Evolutionary conservation across 352 stramenopile genomes (phyloP).

Genomic region (Halophytophthora batemanensis): DNA sequence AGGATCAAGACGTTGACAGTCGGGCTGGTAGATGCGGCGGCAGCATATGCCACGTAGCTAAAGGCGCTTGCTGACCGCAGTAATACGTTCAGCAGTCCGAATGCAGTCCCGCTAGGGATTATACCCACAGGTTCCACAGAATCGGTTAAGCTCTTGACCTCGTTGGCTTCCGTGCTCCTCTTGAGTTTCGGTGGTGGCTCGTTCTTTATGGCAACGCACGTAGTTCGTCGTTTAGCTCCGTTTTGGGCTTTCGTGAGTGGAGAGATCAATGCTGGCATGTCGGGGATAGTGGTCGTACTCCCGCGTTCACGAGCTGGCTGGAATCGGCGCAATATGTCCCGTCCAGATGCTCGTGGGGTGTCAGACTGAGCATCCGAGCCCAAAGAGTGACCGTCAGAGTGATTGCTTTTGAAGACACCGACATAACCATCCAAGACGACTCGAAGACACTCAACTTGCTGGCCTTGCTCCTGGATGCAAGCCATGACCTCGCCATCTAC

Average conservation of each 20-base stretch:
- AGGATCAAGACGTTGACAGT: constrained; percentile 27
- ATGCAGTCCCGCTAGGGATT: constrained; percentile 29
- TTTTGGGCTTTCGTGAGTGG: too few species aligned
- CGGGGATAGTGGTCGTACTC: too few species aligned
- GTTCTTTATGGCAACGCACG: background rate
- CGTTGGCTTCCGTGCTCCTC: too few species aligned
- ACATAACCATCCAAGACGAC: constrained; percentile 46
- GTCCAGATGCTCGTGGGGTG: too few species aligned
- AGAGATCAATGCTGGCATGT: too few species aligned
- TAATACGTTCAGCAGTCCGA: constrained; percentile 43
- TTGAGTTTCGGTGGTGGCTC: too few species aligned
- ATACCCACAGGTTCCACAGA: constrained; percentile 35
- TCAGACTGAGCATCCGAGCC: too few species aligned
- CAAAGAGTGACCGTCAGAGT: background rate
- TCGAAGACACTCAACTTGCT: constrained; percentile 20
- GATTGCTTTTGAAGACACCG: constrained; percentile 34
- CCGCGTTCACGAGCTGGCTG: too few species aligned
- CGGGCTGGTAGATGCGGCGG: background rate
- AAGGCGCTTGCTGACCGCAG: constrained; percentile 33
- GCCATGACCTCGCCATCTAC: constrained; percentile 19
- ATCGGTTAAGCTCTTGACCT: too few species aligned
- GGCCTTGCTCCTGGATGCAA: constrained; percentile 42
- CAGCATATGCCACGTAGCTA: constrained; percentile 34
- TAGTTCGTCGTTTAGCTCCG: too few species aligned
- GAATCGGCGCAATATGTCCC: too few species aligned